Evolutionary conservation across 305 asterid species (phyloP).

Genomic region (Stenogyne calaminthoides): DNA sequence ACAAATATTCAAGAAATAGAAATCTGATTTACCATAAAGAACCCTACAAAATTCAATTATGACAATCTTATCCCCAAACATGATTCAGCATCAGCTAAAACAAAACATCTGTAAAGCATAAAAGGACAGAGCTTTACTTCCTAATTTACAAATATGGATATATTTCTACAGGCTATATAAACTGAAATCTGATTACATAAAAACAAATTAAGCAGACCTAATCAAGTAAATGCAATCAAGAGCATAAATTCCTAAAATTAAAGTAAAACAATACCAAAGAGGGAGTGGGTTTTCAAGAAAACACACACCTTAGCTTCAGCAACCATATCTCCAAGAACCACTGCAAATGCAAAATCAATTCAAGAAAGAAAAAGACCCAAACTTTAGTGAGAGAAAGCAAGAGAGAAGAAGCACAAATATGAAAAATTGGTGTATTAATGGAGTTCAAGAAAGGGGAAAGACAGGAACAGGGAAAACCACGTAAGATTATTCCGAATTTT

Average conservation of each 20-base stretch:
- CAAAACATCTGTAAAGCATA: not conserved
- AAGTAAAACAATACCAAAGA: not conserved
- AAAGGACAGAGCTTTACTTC: not conserved
- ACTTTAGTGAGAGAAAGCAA: not conserved
- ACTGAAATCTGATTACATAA: conserved; percentile 22
- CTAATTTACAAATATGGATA: not conserved
- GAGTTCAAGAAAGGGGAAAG: conserved; percentile 23
- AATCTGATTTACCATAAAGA: not conserved
- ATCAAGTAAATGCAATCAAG: not conserved
- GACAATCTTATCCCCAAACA: not conserved
- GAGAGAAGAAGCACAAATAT: conserved; percentile 26
- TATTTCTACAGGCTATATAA: not conserved
- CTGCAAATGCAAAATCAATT: conserved; percentile 22
- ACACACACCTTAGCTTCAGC: conserved; percentile 61
- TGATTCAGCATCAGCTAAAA: conserved; percentile 12
- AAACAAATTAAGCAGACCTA: not conserved
- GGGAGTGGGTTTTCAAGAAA: conserved; percentile 4
- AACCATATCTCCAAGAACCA: conserved; percentile 49
- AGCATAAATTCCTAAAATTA: not conserved
- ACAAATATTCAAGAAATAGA: not conserved
- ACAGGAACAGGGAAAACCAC: conserved; percentile 40
- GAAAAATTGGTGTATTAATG: conserved; percentile 28
- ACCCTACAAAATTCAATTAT: not conserved
- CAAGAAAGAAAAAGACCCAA: conserved; percentile 24
- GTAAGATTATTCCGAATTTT: conserved; percentile 39